These are phyloP conservation scores for Lipomyces spencermartinsiae DNA, from an alignment of 805 yeast species.

Conservation along the genomic window DNA sequence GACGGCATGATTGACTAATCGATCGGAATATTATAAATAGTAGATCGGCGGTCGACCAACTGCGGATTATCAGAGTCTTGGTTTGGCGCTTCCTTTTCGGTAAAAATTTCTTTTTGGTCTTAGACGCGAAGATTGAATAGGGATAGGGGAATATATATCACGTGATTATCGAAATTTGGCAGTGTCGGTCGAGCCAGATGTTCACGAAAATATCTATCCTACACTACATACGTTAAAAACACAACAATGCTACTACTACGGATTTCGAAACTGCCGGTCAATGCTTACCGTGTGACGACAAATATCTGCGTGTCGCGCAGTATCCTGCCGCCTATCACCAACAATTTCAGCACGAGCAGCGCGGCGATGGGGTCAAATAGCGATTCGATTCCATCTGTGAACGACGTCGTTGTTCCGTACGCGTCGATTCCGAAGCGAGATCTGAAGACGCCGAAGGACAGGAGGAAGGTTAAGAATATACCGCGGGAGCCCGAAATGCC, in stretches of 20 bases:
- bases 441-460: background rate
- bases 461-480: background rate
- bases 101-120: conserved; percentile 2
- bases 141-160: background rate
- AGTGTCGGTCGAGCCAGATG: background rate
- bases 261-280: background rate
- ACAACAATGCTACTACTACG: background rate
- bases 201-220: background rate
- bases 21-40: background rate
- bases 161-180: background rate
- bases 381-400: no score
- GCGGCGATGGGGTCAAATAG: background rate
- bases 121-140: background rate
- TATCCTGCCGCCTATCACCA: background rate
- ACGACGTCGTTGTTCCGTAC: background rate
- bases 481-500: conserved; percentile 4
- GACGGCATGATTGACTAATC: conserved; percentile 7
- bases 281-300: background rate
- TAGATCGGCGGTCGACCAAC: background rate
- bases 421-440: background rate
- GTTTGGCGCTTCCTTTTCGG: background rate
- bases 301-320: background rate
- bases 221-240: background rate
- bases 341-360: background rate
- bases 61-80: background rate